These are phyloP conservation scores for Collybia sordida DNA, from an alignment of 768 basidiomycete genomes.

Conservation along the genomic window DNA sequence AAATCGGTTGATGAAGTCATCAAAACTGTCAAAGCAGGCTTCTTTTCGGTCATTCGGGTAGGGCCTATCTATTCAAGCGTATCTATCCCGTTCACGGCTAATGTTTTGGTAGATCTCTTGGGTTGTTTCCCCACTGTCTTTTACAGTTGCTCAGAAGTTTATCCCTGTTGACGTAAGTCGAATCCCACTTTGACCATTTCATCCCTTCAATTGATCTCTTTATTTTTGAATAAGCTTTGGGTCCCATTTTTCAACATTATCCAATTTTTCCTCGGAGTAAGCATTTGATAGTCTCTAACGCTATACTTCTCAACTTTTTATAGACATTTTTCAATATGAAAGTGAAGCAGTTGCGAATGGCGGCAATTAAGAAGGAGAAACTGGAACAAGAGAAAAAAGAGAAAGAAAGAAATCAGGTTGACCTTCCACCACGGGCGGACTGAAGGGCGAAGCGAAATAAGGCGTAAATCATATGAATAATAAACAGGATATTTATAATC, in stretches of 20 bases:
- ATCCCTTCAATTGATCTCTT: slow-evolving; percentile 4
- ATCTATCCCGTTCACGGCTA: neutral
- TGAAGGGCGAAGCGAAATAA: too few species aligned
- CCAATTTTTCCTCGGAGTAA: slow-evolving; percentile 74
- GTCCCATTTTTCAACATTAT: slow-evolving; percentile 84
- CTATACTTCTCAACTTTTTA: neutral
- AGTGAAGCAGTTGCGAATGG: slow-evolving; percentile 61
- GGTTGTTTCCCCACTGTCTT: slow-evolving; percentile 74
- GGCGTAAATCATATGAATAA: neutral
- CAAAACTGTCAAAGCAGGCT: slow-evolving; percentile 69
- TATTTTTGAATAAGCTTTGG: slow-evolving; percentile 74
- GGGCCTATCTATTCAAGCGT: slow-evolving; percentile 14
- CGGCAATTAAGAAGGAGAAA: slow-evolving; percentile 52
- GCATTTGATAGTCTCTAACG: slow-evolving; percentile 20
- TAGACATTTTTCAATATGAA: slow-evolving; percentile 77
- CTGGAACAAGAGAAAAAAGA: slow-evolving; percentile 28
- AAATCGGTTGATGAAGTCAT: slow-evolving; percentile 61
- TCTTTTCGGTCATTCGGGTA: slow-evolving; percentile 73
- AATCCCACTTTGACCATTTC: neutral
- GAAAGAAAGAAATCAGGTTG: slow-evolving; percentile 20
- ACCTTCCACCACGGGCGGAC: neutral
- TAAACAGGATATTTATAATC: slow-evolving; percentile 17
- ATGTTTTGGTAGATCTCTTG: slow-evolving; percentile 63
- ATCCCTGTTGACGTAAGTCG: slow-evolving; percentile 67
- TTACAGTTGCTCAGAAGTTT: slow-evolving; percentile 77